Base-by-base conservation (phyloP, 2,329 filamentous ascomycete species). In the Penicillium sp. region DNA sequence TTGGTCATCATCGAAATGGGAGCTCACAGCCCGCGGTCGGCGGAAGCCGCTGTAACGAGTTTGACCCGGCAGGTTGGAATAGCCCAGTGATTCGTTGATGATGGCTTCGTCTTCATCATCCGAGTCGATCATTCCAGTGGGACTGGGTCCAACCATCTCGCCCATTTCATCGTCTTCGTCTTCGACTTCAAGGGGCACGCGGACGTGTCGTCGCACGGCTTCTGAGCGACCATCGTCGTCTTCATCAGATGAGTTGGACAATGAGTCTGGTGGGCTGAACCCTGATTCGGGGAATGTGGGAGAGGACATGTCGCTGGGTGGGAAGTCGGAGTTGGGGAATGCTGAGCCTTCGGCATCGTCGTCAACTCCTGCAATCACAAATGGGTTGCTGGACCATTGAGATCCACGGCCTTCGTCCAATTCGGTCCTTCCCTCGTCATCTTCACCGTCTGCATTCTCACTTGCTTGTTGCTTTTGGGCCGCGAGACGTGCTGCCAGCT, bases 401-500 rank as follows among this genome's bases (percentile, higher is more conserved):
- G 58, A 57, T 16, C 63, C 62, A 18, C 50, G 47, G n/a, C 45
- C 55, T n/a, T 51, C 52, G 18, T 20, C 49, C n/a, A 63, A 61
- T 24, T 54, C 51, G 3, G 43, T 51, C 42, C 62, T 59, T 8
- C 58, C 53, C 16, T 55, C 60, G 26, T 57, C 62, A 4, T 63
- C 60, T 18, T 64, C 60, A 6, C 52, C 61, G 6, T 64, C 61
- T 16, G 56, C 69, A 1, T 75, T 66, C 34, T 69, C 70, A 20
- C 74, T 69, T 5, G 75, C 70, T 55, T 81, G 80, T 66, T 87
- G 85, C 56, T 83, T 81, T 55, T 88, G 86, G 69, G 86, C 80
- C 2, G 87, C 81, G 61, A 97, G 77, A 10, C 90, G 82, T 10
- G 87, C 87, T n/a, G 89, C 90, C n/a, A 97, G 79, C 67, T 95